Evolutionary conservation across 306 rosid species (phyloP).

Genomic region (Alnus rubra): DNA sequence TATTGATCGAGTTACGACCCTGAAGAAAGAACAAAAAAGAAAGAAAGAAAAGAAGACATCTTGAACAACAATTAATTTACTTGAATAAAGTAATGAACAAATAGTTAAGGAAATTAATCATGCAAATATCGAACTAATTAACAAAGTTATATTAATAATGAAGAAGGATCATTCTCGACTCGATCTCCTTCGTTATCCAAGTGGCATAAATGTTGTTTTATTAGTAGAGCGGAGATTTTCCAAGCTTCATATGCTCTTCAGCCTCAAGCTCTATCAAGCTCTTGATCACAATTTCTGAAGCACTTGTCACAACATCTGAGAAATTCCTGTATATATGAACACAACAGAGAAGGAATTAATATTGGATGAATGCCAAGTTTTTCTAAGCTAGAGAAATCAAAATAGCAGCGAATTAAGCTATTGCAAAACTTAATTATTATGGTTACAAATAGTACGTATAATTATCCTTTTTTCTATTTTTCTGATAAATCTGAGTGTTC

Average conservation of each 20-base stretch:
- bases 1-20: neutral
- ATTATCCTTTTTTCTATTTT: no score
- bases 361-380: neutral
- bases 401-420: neutral
- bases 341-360: neutral
- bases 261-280: constrained; percentile 67
- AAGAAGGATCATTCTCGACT: neutral
- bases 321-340: constrained; percentile 50
- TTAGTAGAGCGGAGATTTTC: constrained; percentile 4
- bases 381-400: neutral
- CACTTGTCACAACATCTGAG: constrained; percentile 58
- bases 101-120: neutral
- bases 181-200: neutral
- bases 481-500: no score
- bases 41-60: no score
- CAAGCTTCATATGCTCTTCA: constrained; percentile 34
- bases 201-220: neutral
- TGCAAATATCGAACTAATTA: neutral
- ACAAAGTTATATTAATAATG: no score
- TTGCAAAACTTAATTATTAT: no score
- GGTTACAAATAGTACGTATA: no score
- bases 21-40: no score
- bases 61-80: neutral
- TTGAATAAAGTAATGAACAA: neutral
- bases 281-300: constrained; percentile 57